Base-by-base conservation (phyloP, 2,329 filamentous ascomycete genomes). In the Xylogone sp. region DNA sequence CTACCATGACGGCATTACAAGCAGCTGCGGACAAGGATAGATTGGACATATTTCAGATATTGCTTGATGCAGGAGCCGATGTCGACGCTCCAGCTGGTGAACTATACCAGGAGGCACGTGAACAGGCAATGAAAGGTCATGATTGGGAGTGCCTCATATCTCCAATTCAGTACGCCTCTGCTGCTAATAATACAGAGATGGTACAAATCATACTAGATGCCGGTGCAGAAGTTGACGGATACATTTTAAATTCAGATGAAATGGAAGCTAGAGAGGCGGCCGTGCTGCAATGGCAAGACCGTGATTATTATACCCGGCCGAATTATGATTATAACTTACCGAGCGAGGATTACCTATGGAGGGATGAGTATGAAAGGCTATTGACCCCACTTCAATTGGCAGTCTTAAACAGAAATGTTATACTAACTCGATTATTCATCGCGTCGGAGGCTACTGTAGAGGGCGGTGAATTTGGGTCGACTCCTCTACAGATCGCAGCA, bases 51-150 rank as follows among this genome's bases (percentile, higher is more conserved):
- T 46, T 49, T 21, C 43, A 53, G 21, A 27, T 52, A 44, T 75
- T 88, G 29, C 72, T 88, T 16, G 74, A 71, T 16, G 82, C 83
- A 0, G 85, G 85, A 13, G 54, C 56, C 2, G 48, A 58, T 48
- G 29, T 56, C 18, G 22, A 57, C 49, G 51, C 51, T 29, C 51
- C 51, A 44, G 10, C n/a, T 8, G 51, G 54, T 12, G 21, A 44
- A 34, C 16, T 5, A 2, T 56, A 56, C 42, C 18, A 53, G 42
- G 42, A 44, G 5, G 43, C 47, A 50, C 50, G 49, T 46, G 24
- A 21, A 21, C 42, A 42, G 46, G 52, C 47, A 21, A 20, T 19
- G 9, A 8, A 34, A 29, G 5, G 21, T 42, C 7, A n/a, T 10
- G 10, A 27, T 6, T 27, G 24, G 24, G 10, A 6, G 24, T 27